A percentile compares a stretch with the other conserved stretches of the same genome.
Evolutionary conservation across 306 rosid species (phyloP).

Genomic region (Cucurbita ficifolia): DNA sequence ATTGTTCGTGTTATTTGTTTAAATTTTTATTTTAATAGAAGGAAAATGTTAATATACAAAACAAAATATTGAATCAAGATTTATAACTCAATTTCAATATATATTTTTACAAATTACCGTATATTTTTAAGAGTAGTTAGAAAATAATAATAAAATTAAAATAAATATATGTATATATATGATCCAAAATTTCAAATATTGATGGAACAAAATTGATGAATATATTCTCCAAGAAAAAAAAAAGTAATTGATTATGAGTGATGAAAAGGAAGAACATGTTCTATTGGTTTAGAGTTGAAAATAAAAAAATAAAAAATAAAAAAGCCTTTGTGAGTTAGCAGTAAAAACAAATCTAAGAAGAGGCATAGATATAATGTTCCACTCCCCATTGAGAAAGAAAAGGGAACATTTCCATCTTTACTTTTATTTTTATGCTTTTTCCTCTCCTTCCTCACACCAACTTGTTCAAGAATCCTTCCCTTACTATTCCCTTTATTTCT

Average conservation of each 20-base stretch:
- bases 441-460: conserved; percentile 1
- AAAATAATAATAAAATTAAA: too few relatives aligned
- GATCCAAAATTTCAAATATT: not conserved
- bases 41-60: too few relatives aligned
- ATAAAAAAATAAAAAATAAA: not conserved
- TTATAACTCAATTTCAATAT: too few relatives aligned
- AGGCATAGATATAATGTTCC: not conserved
- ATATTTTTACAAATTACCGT: too few relatives aligned
- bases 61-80: too few relatives aligned
- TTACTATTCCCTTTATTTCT: not conserved
- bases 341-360: not conserved
- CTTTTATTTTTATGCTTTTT: not conserved
- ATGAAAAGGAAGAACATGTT: not conserved
- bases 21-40: too few relatives aligned
- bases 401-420: not conserved
- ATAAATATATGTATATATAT: too few relatives aligned
- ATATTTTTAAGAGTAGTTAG: too few relatives aligned
- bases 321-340: not conserved
- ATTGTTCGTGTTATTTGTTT: too few relatives aligned
- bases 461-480: conserved; percentile 1
- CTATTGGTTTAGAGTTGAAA: not conserved
- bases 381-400: not conserved
- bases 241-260: not conserved
- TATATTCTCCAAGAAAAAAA: not conserved
- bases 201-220: not conserved